These are phyloP conservation scores for Colletotrichum trifolii DNA, from an alignment of 2,329 filamentous ascomycete genomes.

Conservation along the genomic window DNA sequence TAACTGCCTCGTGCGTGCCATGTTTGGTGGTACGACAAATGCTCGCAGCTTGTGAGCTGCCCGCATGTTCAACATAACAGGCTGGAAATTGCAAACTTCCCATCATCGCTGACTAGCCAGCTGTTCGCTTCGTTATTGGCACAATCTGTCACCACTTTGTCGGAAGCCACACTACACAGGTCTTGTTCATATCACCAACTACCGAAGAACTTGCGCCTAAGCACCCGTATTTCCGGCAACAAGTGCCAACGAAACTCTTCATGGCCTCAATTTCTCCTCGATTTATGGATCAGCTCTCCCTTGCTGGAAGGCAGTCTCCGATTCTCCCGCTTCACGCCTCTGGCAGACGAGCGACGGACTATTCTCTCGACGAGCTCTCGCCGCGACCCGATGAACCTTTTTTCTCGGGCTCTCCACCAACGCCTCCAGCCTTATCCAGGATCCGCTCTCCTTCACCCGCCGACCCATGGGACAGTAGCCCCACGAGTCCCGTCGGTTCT, in stretches of 20 bases:
- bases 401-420: slow-evolving; percentile 38
- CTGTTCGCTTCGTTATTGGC: too few species aligned
- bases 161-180: too few species aligned
- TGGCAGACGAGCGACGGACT: slow-evolving; percentile 44
- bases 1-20: too few species aligned
- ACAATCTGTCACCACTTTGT: too few species aligned
- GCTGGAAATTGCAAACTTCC: too few species aligned
- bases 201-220: too few species aligned
- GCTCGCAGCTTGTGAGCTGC: too few species aligned
- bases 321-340: slow-evolving; percentile 43
- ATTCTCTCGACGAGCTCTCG: slow-evolving; percentile 53
- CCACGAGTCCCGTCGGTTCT: slow-evolving; percentile 43
- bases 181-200: too few species aligned
- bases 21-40: too few species aligned
- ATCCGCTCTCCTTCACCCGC: slow-evolving; percentile 26
- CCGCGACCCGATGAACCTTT: slow-evolving; percentile 47
- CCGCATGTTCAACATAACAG: too few species aligned
- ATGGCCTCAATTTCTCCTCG: slow-evolving; percentile 30
- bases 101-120: too few species aligned
- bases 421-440: slow-evolving; percentile 33
- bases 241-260: slow-evolving; percentile 15
- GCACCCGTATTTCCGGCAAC: too few species aligned
- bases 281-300: slow-evolving; percentile 37
- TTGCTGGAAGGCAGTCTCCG: slow-evolving; percentile 36
- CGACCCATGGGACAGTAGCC: slow-evolving; percentile 29